Percentiles rank a stretch among this genome's conserved stretches.
phyloP scores from a whole-genome alignment of 345 rosid genomes.

The Salix viminalis region DNA sequence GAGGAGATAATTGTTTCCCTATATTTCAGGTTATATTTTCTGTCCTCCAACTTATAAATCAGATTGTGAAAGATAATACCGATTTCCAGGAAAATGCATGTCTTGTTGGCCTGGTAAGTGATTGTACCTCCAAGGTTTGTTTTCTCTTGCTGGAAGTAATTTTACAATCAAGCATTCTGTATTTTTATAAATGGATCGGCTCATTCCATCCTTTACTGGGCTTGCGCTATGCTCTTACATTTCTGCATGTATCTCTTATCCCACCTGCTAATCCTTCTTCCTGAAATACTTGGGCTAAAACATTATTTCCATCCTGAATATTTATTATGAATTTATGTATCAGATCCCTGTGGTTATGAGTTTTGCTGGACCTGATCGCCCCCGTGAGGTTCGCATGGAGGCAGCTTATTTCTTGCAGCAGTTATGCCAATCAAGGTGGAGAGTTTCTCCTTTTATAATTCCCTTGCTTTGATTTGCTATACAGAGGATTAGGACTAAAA shows the following conservation, averaged over 20 bases:
- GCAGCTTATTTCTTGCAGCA: conserved; percentile 91
- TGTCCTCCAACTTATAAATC: conserved; percentile 85
- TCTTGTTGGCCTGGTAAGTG: conserved; percentile 62
- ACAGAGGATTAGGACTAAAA: conserved; percentile 24
- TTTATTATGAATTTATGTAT: not conserved
- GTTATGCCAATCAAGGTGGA: conserved; percentile 91
- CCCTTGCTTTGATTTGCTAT: not conserved
- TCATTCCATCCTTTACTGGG: not conserved
- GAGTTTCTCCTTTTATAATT: conserved; percentile 17
- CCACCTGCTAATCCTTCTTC: not conserved
- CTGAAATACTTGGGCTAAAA: not conserved
- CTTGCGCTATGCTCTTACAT: not conserved
- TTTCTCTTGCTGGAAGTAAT: not conserved
- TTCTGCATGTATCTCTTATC: not conserved
- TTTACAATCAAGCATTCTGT: not conserved
- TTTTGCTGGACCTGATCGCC: conserved; percentile 73
- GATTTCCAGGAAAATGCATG: conserved; percentile 97
- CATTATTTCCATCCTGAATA: not conserved
- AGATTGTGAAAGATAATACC: conserved; percentile 72
- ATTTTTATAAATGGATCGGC: not conserved
- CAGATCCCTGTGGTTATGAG: conserved; percentile 86
- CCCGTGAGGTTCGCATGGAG: conserved; percentile 88
- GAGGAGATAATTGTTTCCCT: conserved; percentile 6
- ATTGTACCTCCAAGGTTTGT: not conserved
- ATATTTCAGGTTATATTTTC: conserved; percentile 72